A percentile compares a stretch with the other conserved stretches of the same genome.
phyloP scores from a whole-genome alignment of 163 green algal genomes.

The Chloromonas sp. region DNA sequence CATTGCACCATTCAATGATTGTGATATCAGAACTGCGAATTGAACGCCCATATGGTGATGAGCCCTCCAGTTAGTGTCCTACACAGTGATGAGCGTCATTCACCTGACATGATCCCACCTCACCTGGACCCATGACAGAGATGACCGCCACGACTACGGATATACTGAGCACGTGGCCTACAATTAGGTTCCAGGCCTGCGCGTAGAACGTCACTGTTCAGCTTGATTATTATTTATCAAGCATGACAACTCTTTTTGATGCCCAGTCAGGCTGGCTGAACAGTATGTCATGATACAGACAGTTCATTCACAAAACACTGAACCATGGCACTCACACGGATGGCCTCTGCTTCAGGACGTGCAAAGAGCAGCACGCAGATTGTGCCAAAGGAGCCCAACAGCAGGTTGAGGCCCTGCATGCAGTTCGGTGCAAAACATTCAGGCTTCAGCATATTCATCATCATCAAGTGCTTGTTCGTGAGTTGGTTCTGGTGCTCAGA shows the following conservation, averaged over 20 bases:
- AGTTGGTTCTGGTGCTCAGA: background rate
- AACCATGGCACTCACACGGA: conserved; percentile 26
- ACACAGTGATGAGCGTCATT: too few species aligned
- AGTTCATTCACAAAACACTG: background rate
- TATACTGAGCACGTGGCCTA: conserved; percentile 34
- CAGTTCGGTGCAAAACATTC: background rate
- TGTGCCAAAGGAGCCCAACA: conserved; percentile 52
- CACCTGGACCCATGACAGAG: conserved; percentile 15
- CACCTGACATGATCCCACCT: too few species aligned
- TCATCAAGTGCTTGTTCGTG: background rate
- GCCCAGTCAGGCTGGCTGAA: background rate
- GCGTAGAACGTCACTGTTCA: background rate
- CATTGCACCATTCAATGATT: too few species aligned
- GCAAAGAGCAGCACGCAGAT: conserved; percentile 48
- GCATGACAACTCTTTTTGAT: background rate
- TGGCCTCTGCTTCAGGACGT: conserved; percentile 32
- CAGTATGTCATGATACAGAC: background rate
- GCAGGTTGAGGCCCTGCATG: conserved; percentile 30
- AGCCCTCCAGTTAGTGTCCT: too few species aligned
- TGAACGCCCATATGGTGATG: too few species aligned
- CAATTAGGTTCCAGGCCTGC: conserved; percentile 12
- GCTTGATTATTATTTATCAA: background rate
- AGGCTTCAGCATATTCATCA: background rate
- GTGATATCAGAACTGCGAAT: too few species aligned
- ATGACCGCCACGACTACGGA: conserved; percentile 28